These are phyloP conservation scores for Lecanoromycetidae sp. DNA, from an alignment of 2,329 filamentous ascomycete species.

Conservation along the genomic window DNA sequence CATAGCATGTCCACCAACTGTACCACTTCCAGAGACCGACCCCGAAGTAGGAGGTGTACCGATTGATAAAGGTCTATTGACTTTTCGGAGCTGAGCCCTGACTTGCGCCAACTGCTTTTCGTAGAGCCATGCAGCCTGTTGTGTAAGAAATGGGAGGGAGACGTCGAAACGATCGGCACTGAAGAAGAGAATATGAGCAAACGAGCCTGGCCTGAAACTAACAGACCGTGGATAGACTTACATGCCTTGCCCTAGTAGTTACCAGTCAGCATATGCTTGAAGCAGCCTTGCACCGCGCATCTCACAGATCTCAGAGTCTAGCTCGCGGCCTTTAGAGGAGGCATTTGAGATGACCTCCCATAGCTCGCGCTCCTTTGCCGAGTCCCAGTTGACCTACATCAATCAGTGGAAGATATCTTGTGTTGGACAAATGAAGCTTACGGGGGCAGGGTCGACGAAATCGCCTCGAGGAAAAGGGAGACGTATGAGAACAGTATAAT, in stretches of 20 bases:
- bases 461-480: slow-evolving; percentile 78
- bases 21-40: slow-evolving; percentile 32
- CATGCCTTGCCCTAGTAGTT: slow-evolving; percentile 47
- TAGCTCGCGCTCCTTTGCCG: slow-evolving; percentile 70
- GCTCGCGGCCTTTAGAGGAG: slow-evolving; percentile 59
- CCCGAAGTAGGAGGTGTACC: slow-evolving; percentile 32
- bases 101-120: slow-evolving; percentile 84
- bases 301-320: slow-evolving; percentile 58
- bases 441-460: slow-evolving; percentile 82
- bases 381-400: slow-evolving; percentile 71
- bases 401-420: slow-evolving; percentile 11
- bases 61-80: slow-evolving; percentile 31
- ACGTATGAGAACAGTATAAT: slow-evolving; percentile 66
- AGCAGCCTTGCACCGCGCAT: not conserved
- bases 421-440: slow-evolving; percentile 33
- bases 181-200: slow-evolving; percentile 21
- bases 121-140: slow-evolving; percentile 88
- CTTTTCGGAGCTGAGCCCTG: slow-evolving; percentile 72
- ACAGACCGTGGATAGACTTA: slow-evolving; percentile 25
- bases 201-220: not conserved
- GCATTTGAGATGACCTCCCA: slow-evolving; percentile 83
- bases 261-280: slow-evolving; percentile 19
- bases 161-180: slow-evolving; percentile 71
- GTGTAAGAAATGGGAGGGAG: slow-evolving; percentile 73
- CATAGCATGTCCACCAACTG: slow-evolving; percentile 27